Evolutionary conservation across 2,329 filamentous ascomycete genomes (phyloP).

Genomic region (Calonectria leucothoes): DNA sequence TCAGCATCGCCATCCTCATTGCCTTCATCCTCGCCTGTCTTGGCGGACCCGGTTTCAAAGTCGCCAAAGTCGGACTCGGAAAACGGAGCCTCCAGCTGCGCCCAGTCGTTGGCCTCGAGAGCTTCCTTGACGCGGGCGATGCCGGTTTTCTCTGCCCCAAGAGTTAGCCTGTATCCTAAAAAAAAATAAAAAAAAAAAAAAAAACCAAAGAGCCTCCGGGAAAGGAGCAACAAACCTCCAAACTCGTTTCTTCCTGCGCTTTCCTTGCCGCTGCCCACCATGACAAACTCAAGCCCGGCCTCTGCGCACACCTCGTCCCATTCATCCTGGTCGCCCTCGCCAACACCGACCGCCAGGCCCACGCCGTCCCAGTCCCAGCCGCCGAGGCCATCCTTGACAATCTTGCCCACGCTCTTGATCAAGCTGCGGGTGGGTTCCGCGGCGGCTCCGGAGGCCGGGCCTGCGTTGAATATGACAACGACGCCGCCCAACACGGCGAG

Average conservation of each 20-base stretch:
- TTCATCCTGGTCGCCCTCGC: slow-evolving; percentile 60
- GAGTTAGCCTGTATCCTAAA: too few relatives aligned
- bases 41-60: slow-evolving; percentile 50
- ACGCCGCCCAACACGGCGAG: slow-evolving; percentile 70
- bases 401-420: slow-evolving; percentile 63
- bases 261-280: slow-evolving; percentile 54
- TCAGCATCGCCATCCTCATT: slow-evolving; percentile 44
- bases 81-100: slow-evolving; percentile 43
- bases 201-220: too few relatives aligned
- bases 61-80: slow-evolving; percentile 46
- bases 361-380: slow-evolving; percentile 75
- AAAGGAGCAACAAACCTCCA: slow-evolving; percentile 67
- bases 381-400: slow-evolving; percentile 68
- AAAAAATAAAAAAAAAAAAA: too few relatives aligned
- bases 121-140: slow-evolving; percentile 70
- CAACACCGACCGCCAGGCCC: slow-evolving; percentile 68
- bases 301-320: slow-evolving; percentile 72
- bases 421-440: slow-evolving; percentile 51
- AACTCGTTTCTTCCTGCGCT: slow-evolving; percentile 64
- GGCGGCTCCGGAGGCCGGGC: slow-evolving; percentile 21
- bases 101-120: slow-evolving; percentile 75
- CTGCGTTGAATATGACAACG: slow-evolving; percentile 55
- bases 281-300: slow-evolving; percentile 72
- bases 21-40: slow-evolving; percentile 39
- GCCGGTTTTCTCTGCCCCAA: slow-evolving; percentile 66